Base-by-base conservation (phyloP, 768 basidiomycete species). In the Jaapia argillacea region DNA sequence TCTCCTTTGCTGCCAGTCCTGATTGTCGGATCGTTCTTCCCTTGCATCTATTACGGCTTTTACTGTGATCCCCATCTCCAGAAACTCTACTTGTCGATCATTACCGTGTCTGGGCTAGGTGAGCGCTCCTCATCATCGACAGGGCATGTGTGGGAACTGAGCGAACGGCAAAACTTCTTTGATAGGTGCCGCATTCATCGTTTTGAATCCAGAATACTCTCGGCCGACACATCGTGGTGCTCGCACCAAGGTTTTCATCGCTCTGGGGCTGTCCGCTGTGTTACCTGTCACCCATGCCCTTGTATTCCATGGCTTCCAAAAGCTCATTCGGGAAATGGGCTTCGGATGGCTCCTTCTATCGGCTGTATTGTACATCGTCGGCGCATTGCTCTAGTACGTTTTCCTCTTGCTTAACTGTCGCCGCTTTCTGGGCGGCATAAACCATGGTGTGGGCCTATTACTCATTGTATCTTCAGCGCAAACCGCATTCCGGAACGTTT, bases 351-450 rank as follows among this genome's bases (percentile, higher is more conserved):
- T 91, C 21, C 50, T 85, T 14, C 56, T 70, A 6, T 82, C 82
- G 26, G 89, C 77, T n/a, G 70, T 63, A 5, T 64, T 86, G 46
- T 93, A 93, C 59, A 81, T 92, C 56, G 54, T 56, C 21, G 91
- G 90, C 28, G 90, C 90, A 21, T 58, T 86, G 47, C 65, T 89
- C 28, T 93, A 88, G 85, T 89, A 69, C 61, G 87, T 71, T 49
- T 56, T 55, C 47, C 48, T 40, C 26, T 53, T 48, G 46, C 41
- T 35, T 48, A 22, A 36, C 40, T 24, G 41, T 40, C 37, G 31
- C 42, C 45, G 49, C 49, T 56, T 58, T 33, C 28, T 33, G 10
- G 28, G 10, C 16, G 28, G 10, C 28, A 16, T 10, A 10, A 16
- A 16, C 16, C 28, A 10, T 16, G 28, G 28, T 33, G 28, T 33